These are phyloP conservation scores for Biscogniauxia marginata DNA, from an alignment of 2,329 filamentous ascomycete genomes.

Conservation along the genomic window DNA sequence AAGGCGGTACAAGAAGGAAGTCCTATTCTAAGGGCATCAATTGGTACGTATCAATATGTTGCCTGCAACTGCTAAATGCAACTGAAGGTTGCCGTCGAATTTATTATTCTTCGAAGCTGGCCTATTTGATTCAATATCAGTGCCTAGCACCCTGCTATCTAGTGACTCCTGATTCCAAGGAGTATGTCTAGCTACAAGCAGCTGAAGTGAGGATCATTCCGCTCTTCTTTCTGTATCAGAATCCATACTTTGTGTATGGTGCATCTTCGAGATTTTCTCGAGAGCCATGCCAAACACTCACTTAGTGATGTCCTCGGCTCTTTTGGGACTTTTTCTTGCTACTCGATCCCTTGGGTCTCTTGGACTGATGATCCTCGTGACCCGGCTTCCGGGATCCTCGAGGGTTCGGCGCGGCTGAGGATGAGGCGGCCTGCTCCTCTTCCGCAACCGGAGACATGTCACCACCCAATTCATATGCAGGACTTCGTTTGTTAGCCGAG, in stretches of 20 bases:
- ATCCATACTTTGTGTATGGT: neutral
- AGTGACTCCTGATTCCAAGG: neutral
- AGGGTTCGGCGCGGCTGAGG: slow-evolving; percentile 18
- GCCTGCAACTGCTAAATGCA: too few relatives aligned
- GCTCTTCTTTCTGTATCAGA: neutral
- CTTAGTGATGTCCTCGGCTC: slow-evolving; percentile 25
- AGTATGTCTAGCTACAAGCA: neutral
- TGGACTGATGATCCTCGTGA: slow-evolving; percentile 26
- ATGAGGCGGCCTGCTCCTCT: slow-evolving; percentile 19
- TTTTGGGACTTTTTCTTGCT: slow-evolving; percentile 30
- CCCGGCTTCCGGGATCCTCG: slow-evolving; percentile 22
- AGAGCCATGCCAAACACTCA: neutral
- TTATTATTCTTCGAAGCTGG: neutral
- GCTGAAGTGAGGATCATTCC: neutral
- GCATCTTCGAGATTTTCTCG: neutral
- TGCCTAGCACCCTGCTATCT: neutral
- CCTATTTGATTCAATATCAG: neutral
- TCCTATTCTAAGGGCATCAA: too few relatives aligned
- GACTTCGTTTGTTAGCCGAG: slow-evolving; percentile 21
- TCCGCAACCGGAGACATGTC: slow-evolving; percentile 23
- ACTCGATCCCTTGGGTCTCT: slow-evolving; percentile 25
- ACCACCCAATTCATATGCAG: slow-evolving; percentile 23
- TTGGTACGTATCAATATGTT: too few relatives aligned
- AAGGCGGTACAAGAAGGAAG: too few relatives aligned
- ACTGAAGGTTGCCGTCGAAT: neutral